phyloP scores from a whole-genome alignment of 2,329 filamentous ascomycete genomes.

The Colletotrichum tropicale region DNA sequence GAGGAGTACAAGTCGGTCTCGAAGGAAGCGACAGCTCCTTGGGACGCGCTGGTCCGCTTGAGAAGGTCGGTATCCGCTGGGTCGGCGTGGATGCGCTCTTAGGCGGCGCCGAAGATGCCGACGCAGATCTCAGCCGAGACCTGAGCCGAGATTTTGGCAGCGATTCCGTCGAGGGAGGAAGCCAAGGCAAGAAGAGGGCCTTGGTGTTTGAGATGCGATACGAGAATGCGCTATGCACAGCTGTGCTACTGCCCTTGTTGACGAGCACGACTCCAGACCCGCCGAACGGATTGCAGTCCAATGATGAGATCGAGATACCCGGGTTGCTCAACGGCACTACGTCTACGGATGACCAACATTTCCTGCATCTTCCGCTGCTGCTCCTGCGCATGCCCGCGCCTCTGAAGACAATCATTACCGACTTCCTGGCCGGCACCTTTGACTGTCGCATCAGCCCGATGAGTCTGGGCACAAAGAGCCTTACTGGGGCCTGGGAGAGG shows the following conservation, averaged over 20 bases:
- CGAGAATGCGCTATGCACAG: constrained; percentile 56
- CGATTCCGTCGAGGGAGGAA: neutral
- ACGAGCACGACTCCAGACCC: neutral
- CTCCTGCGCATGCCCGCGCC: constrained; percentile 60
- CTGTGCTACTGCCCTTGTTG: constrained; percentile 50
- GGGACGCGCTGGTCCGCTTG: constrained; percentile 46
- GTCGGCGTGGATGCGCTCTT: constrained; percentile 37
- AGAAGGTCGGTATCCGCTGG: constrained; percentile 53
- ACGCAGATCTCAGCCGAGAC: neutral
- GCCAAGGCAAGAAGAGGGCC: constrained; percentile 29
- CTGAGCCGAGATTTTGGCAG: constrained; percentile 1
- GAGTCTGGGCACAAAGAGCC: constrained; percentile 52
- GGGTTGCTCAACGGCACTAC: neutral
- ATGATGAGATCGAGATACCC: neutral
- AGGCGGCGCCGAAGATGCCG: constrained; percentile 25
- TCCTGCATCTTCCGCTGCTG: constrained; percentile 55
- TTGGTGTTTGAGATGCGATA: constrained; percentile 54
- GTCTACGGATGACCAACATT: constrained; percentile 30
- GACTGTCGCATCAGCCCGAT: constrained; percentile 61
- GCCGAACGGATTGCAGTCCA: neutral
- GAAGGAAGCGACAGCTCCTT: constrained; percentile 42
- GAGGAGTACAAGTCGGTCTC: constrained; percentile 60
- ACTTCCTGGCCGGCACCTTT: constrained; percentile 58
- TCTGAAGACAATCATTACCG: constrained; percentile 51
- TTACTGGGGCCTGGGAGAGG: constrained; percentile 54